Conservation (phyloP, 768 basidiomycete species). For the Kwoniella sp. region DNA sequence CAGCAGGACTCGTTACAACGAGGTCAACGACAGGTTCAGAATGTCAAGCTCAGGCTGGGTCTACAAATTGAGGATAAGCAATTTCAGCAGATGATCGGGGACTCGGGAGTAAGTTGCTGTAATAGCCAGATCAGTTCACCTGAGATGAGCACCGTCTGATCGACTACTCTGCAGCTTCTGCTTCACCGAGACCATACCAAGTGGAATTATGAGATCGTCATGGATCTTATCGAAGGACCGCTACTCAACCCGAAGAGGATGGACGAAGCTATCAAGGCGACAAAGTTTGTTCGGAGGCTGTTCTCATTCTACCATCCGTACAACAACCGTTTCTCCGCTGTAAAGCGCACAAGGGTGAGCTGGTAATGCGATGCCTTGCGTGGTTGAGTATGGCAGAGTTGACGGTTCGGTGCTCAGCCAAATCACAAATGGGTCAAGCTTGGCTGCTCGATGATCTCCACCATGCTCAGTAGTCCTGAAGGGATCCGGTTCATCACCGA, state of each 20-base stretch:
- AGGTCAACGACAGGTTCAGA: slow-evolving; percentile 85
- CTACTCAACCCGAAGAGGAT: slow-evolving; percentile 83
- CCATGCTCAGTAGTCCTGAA: slow-evolving; percentile 74
- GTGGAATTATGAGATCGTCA: slow-evolving; percentile 86
- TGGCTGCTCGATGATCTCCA: slow-evolving; percentile 75
- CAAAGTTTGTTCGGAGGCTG: slow-evolving; percentile 82
- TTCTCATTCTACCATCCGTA: slow-evolving; percentile 92
- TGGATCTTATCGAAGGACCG: slow-evolving; percentile 87
- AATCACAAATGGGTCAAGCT: slow-evolving; percentile 81
- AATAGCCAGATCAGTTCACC: not conserved
- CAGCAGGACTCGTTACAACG: slow-evolving; percentile 75
- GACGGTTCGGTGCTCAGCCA: slow-evolving; percentile 52
- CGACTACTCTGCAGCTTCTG: too few species aligned
- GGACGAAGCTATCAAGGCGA: slow-evolving; percentile 88
- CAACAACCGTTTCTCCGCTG: slow-evolving; percentile 73
- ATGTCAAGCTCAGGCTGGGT: slow-evolving; percentile 78
- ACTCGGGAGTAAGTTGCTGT: slow-evolving; percentile 65
- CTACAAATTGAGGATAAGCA: slow-evolving; percentile 94
- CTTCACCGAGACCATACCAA: slow-evolving; percentile 79
- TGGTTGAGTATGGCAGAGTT: not conserved
- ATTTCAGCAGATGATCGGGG: slow-evolving; percentile 77
- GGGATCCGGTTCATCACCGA: slow-evolving; percentile 80
- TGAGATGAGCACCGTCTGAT: not conserved
- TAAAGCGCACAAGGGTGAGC: slow-evolving; percentile 64
- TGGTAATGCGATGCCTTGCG: not conserved